These are phyloP conservation scores for Elaeagnus macrophylla DNA, from an alignment of 306 rosid genomes.

Conservation along the genomic window DNA sequence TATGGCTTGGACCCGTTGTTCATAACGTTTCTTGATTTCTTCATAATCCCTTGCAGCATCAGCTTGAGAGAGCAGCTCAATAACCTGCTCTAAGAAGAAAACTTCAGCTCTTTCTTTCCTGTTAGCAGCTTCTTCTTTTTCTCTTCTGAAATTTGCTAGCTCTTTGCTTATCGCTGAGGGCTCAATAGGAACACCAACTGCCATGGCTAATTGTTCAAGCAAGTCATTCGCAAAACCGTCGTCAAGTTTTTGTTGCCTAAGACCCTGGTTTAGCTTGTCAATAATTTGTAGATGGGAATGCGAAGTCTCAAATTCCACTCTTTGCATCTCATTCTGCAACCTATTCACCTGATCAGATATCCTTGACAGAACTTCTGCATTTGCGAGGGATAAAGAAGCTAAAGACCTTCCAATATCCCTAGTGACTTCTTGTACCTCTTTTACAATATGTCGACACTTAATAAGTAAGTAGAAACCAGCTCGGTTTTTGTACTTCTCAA, in stretches of 20 bases:
- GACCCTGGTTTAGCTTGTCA: constrained; percentile 58
- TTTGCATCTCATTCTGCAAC: constrained; percentile 71
- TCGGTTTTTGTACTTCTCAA: constrained; percentile 59
- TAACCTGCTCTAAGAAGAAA: constrained; percentile 59
- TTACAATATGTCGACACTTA: constrained; percentile 58
- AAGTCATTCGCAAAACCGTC: constrained; percentile 71
- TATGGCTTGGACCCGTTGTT: constrained; percentile 50
- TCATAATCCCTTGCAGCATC: constrained; percentile 83
- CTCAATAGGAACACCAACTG: constrained; percentile 77
- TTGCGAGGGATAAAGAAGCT: constrained; percentile 50
- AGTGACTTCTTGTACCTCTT: constrained; percentile 66
- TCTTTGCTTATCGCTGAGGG: constrained; percentile 77
- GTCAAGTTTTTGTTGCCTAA: constrained; percentile 54
- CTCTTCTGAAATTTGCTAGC: constrained; percentile 60
- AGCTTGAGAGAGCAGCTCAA: constrained; percentile 70
- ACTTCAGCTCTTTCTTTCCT: constrained; percentile 65
- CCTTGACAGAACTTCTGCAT: constrained; percentile 48
- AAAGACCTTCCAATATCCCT: constrained; percentile 66
- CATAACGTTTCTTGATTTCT: constrained; percentile 60
- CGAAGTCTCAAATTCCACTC: constrained; percentile 68
- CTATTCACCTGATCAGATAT: constrained; percentile 64
- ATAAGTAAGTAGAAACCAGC: constrained; percentile 56
- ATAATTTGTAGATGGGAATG: constrained; percentile 51
- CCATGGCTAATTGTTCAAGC: constrained; percentile 59
- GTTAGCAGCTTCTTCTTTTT: constrained; percentile 65